phyloP scores from a whole-genome alignment of 305 asterid genomes.

The Fraxinus velutina region DNA sequence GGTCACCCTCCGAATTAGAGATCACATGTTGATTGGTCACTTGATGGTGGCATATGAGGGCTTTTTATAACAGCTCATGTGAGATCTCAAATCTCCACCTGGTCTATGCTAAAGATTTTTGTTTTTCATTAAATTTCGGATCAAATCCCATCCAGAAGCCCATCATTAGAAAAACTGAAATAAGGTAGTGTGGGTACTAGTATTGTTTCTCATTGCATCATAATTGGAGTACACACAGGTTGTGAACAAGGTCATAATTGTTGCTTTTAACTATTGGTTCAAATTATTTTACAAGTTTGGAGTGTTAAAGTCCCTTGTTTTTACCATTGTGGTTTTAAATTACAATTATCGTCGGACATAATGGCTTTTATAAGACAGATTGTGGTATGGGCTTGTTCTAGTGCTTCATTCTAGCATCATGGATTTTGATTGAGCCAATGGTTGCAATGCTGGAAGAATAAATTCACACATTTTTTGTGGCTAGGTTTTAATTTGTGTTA shows the following conservation, averaged over 20 bases:
- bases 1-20: background rate
- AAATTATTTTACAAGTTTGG: background rate
- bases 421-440: conserved; percentile 3
- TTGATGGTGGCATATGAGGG: background rate
- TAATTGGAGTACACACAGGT: background rate
- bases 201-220: background rate
- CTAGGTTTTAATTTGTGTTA: background rate
- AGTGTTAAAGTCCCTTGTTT: background rate
- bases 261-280: background rate
- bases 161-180: background rate
- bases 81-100: background rate
- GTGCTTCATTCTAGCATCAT: background rate
- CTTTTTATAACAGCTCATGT: background rate
- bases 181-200: background rate
- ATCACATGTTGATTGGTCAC: background rate
- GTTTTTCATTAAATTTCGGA: background rate
- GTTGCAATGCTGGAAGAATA: conserved; percentile 8
- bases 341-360: background rate
- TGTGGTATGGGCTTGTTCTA: conserved; percentile 1
- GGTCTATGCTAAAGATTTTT: background rate
- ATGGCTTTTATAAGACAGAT: background rate
- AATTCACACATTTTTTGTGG: background rate
- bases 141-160: background rate
- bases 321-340: background rate
- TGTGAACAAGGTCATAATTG: background rate